Percentiles rank a stretch among this genome's conserved stretches.
Conservation (phyloP, 257 asterid species). For the Solanum appendiculatum region DNA sequence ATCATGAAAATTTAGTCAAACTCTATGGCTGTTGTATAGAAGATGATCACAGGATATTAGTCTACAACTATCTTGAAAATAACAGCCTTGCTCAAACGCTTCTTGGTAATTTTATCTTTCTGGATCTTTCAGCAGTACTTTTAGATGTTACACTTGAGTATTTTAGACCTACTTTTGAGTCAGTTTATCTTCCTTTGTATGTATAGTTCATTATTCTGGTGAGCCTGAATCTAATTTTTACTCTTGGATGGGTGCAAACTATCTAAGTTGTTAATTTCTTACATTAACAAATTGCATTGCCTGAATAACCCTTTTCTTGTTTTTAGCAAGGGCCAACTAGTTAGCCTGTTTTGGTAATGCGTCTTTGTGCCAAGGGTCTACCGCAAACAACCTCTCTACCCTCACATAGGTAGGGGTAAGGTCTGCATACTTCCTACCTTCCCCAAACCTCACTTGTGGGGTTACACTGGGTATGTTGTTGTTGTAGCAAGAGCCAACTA, state of each 20-base stretch:
- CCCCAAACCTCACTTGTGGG: neutral
- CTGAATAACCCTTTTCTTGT: neutral
- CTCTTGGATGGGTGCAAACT: neutral
- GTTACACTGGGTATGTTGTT: neutral
- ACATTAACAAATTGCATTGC: neutral
- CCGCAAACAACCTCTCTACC: neutral
- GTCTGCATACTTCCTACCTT: neutral
- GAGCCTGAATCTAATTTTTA: neutral
- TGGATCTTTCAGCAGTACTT: neutral
- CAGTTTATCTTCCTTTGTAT: neutral
- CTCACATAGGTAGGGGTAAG: neutral
- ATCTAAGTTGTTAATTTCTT: neutral
- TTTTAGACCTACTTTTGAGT: neutral
- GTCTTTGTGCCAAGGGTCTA: neutral
- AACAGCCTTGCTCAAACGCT: conserved; percentile 82
- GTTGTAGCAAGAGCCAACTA: neutral
- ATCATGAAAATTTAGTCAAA: conserved; percentile 79
- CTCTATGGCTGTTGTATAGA: conserved; percentile 93
- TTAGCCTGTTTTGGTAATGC: neutral
- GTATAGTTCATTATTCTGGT: neutral
- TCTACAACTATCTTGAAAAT: conserved; percentile 87
- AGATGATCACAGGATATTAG: conserved; percentile 66
- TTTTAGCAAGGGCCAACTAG: neutral
- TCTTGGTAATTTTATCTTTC: conserved; percentile 43
- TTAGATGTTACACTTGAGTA: neutral